Percentiles rank a stretch among this genome's conserved stretches.
These are phyloP conservation scores for Diospyros kaki DNA, from an alignment of 148 eudicot species.

Conservation along the genomic window DNA sequence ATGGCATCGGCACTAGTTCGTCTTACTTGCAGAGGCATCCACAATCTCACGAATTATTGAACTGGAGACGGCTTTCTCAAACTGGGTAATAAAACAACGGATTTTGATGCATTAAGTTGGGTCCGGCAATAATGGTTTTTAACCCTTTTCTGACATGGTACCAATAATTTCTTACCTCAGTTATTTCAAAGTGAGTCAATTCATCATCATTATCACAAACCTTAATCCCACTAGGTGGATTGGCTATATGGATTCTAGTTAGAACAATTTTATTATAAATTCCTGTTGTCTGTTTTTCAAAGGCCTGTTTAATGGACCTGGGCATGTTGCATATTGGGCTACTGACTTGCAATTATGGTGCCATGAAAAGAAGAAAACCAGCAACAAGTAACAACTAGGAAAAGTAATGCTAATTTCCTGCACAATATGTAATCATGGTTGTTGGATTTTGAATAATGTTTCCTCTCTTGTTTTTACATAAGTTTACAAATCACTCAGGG, in stretches of 20 bases:
- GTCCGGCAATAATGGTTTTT: neutral
- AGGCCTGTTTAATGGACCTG: neutral
- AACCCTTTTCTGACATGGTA: constrained; percentile 1
- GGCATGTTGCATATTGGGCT: too few relatives aligned
- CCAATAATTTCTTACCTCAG: neutral
- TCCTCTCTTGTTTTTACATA: neutral
- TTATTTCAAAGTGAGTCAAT: neutral
- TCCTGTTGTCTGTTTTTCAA: neutral
- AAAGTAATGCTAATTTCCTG: neutral
- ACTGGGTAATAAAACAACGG: constrained; percentile 60
- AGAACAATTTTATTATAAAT: neutral
- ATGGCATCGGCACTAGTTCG: constrained; percentile 39
- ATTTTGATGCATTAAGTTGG: constrained; percentile 16
- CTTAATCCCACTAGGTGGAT: too few relatives aligned
- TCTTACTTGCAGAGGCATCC: constrained; percentile 90
- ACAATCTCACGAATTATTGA: constrained; percentile 67
- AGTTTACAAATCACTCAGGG: neutral
- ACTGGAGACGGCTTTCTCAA: constrained; percentile 88
- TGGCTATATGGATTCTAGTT: too few relatives aligned
- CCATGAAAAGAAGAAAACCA: neutral
- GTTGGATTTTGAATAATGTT: neutral
- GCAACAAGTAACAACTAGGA: neutral
- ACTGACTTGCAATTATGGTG: neutral
- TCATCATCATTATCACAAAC: too few relatives aligned
- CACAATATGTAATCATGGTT: neutral